Conservation (phyloP, 352 stramenopile genomes). For the Halophytophthora polymorphica region DNA sequence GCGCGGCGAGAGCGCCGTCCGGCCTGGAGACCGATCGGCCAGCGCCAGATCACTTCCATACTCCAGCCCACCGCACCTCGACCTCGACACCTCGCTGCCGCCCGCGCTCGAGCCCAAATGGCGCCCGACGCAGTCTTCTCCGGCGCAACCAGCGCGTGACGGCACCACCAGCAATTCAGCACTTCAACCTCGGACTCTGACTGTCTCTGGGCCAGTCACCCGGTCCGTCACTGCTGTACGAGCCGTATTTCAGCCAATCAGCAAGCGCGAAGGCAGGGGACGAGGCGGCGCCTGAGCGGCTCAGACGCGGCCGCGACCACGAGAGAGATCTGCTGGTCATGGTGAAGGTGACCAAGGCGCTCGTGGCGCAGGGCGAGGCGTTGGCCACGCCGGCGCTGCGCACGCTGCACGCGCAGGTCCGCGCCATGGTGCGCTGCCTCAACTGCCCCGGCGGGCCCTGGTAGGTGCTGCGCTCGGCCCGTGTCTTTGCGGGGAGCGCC, state of each 20-base stretch:
- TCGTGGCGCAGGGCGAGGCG: conserved; percentile 33
- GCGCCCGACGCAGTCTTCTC: too few relatives aligned
- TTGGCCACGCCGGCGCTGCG: conserved; percentile 36
- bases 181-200: too few relatives aligned
- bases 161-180: too few relatives aligned
- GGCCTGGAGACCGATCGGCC: neutral
- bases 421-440: conserved; percentile 67
- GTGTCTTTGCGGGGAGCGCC: neutral
- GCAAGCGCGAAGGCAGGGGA: conserved; percentile 7
- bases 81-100: too few relatives aligned
- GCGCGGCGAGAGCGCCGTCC: neutral
- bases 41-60: too few relatives aligned
- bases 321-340: conserved; percentile 14
- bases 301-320: neutral
- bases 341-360: conserved; percentile 58
- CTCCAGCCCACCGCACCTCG: too few relatives aligned
- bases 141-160: too few relatives aligned
- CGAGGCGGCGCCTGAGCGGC: conserved; percentile 1
- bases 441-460: conserved; percentile 58
- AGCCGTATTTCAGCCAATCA: conserved; percentile 7
- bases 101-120: too few relatives aligned
- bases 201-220: too few relatives aligned
- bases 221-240: neutral
- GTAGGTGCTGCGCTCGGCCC: conserved; percentile 28
- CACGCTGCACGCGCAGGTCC: conserved; percentile 56